Base-by-base conservation (phyloP, 2,329 filamentous ascomycete genomes). In the Sporothrix inflata region DNA sequence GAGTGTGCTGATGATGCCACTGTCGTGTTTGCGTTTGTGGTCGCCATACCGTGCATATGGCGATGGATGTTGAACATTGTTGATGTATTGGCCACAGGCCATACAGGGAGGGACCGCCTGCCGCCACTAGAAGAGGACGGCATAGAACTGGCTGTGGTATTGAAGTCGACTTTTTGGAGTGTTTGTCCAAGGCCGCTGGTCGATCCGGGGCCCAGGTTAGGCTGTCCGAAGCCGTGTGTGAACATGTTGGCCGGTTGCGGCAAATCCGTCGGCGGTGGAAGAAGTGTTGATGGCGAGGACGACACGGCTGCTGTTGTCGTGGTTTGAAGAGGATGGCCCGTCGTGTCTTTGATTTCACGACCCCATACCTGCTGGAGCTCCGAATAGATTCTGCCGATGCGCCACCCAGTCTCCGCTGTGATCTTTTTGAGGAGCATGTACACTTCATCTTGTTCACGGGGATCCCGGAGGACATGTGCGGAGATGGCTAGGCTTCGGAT, bases 401-500 rank as follows among this genome's bases (percentile, higher is more conserved):
- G 88, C 93, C 93, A 97, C 16, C 93, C 93, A 0, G 92, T 94
- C 76, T 93, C 90, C 72, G 87, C 87, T 69, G 89, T 87, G 75
- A 97, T 94, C 76, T 88, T 89, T 61, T 91, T 89, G 53, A 98
- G 87, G 34, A 97, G 93, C 3, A 86, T 80, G 8, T 97, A 83
- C 0, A 94, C 92, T 80, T 98, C 94, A 77, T 92, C 89, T 81
- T 97, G 94, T 76, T 97, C 92, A 38, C 86, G 84, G 4, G 86
- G 85, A 69, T 89, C 85, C 0, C 87, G 88, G 4, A 98, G 84
- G 68, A 90, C 90, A 76, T 92, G 89, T 7, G 91, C 91, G 1
- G 93, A 93, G 71, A 96, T 91, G 51, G 91, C 90, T 7, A 98
- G 85, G 45, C 92, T 94, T 11, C 92, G 91, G 51, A 96, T 88